Evolutionary conservation across 345 rosid species (phyloP), one percentile per base, ranked within the genome.

Genomic region (Crucihimalaya himalaica): DNA sequence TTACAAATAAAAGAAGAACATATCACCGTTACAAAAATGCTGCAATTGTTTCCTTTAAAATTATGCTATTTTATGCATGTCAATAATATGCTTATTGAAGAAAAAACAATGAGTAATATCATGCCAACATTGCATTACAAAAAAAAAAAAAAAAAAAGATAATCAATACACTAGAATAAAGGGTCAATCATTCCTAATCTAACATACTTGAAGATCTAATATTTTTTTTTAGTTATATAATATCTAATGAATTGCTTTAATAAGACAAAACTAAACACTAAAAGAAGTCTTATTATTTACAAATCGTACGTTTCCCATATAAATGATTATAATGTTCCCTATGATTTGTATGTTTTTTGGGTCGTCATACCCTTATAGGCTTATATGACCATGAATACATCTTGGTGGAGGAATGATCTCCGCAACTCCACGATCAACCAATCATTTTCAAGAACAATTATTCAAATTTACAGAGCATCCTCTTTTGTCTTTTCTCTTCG

Each of bases 201-300:
- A 68, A 68, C 74, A 68, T 56, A 61, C 74, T 76, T 76, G 70
- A 76, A 61, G 14, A 68, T 68, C 51, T 76, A 63, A 11, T n/a
- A n/a, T 27, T 19, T 75, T 40, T 59, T 31, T 10, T 2, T n/a
- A 2, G 52, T 51, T 21, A 59, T 21, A 68, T 29, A 37, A 37
- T 46, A 32, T 45, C n/a, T 12, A 40, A 42, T 61, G 40, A 40
- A 61, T 51, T 59, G 62, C 25, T 61, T 43, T 68, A 59, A 9
- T 57, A 66, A 74, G 66, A 74, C 60, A 66, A 56, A 47, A 29
- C 43, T 3, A 46, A 74, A 50, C 67, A 27, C 34, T 39, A 39
- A 15, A 62, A 40, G n/a, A 42, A 42, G 9, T 23, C 15, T 5
- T 61, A 20, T 25, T 61, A 40, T 61, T 15, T 61, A 34, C 10